These are phyloP conservation scores for Globisporangium splendens DNA, from an alignment of 352 stramenopile species.

Conservation along the genomic window DNA sequence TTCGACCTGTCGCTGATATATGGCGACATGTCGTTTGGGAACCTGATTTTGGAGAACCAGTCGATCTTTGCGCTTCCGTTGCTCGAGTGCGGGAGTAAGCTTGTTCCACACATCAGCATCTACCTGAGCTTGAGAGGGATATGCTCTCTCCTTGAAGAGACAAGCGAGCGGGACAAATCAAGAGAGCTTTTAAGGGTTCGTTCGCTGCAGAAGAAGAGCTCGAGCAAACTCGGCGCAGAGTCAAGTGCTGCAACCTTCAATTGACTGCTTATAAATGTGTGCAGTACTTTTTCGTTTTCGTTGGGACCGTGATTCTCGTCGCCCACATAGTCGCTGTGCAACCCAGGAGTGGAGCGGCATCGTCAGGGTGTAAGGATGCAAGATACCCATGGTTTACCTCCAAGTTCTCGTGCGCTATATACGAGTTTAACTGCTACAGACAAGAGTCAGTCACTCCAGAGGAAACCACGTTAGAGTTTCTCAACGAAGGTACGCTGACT, in stretches of 20 bases:
- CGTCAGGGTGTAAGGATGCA: too few relatives aligned
- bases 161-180: too few relatives aligned
- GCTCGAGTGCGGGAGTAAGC: conserved; percentile 17
- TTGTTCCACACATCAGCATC: conserved; percentile 23
- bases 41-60: conserved; percentile 22
- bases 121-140: conserved; percentile 4
- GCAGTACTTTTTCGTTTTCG: too few relatives aligned
- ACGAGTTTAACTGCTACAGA: conserved; percentile 9
- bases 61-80: conserved; percentile 16
- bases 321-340: too few relatives aligned
- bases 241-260: too few relatives aligned
- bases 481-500: conserved; percentile 15
- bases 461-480: not conserved
- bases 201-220: too few relatives aligned
- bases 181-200: too few relatives aligned
- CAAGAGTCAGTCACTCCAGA: not conserved
- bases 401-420: conserved; percentile 8
- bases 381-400: conserved; percentile 5
- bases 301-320: too few relatives aligned
- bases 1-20: conserved; percentile 20
- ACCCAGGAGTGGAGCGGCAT: too few relatives aligned
- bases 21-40: conserved; percentile 22
- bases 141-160: too few relatives aligned
- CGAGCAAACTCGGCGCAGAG: too few relatives aligned
- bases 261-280: too few relatives aligned